A percentile compares a stretch with the other conserved stretches of the same genome.
Evolutionary conservation across 192 early-diverging fungal species (phyloP).

Genomic region (Chytriomyces sp.): DNA sequence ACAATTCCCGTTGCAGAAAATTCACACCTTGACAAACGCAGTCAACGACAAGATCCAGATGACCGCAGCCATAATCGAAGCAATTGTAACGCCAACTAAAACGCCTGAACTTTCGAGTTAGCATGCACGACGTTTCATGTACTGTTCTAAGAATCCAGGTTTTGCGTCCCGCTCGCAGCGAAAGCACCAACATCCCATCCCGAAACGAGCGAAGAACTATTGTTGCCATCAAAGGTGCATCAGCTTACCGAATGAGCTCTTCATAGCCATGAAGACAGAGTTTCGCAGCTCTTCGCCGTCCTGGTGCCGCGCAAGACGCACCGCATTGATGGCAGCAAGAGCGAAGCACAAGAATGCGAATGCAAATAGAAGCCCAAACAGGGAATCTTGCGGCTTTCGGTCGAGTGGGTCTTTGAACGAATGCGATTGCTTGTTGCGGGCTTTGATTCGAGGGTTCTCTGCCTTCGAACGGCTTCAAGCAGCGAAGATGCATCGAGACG

Average conservation of each 20-base stretch:
- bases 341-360: constrained; percentile 3
- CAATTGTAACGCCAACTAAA: constrained; percentile 3
- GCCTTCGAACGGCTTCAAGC: too few relatives aligned
- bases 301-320: constrained; percentile 57
- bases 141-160: background rate
- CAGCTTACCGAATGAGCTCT: constrained; percentile 39
- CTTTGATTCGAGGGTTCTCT: background rate
- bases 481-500: background rate
- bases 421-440: background rate
- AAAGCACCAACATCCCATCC: constrained; percentile 53
- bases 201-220: constrained; percentile 14
- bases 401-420: background rate
- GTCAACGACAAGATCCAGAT: constrained; percentile 30
- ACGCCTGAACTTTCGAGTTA: background rate
- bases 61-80: constrained; percentile 15
- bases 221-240: constrained; percentile 25
- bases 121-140: background rate
- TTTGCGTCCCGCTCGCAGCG: background rate
- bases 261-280: constrained; percentile 17
- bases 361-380: constrained; percentile 21
- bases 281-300: constrained; percentile 6
- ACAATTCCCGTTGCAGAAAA: too few relatives aligned
- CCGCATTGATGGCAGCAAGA: constrained; percentile 59
- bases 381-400: constrained; percentile 13
- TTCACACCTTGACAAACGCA: constrained; percentile 29